These are phyloP conservation scores for Apodospora peruviana DNA, from an alignment of 495 filamentous ascomycete species.

Conservation along the genomic window DNA sequence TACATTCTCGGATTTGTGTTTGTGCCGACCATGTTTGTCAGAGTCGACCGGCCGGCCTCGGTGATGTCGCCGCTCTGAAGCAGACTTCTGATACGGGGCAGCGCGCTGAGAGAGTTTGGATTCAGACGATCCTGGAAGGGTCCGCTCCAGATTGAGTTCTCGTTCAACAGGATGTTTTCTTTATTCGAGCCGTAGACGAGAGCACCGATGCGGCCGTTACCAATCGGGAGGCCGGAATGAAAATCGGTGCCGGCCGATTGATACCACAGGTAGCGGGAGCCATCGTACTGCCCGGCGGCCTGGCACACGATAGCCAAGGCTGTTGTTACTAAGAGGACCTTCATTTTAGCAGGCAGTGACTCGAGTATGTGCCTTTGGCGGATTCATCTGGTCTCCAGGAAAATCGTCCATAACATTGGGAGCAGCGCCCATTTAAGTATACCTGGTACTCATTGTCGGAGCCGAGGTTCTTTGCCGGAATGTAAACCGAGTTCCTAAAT, in stretches of 20 bases:
- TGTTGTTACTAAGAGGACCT: too few relatives aligned
- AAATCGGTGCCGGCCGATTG: constrained; percentile 3
- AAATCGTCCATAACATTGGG: too few relatives aligned
- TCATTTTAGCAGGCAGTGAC: too few relatives aligned
- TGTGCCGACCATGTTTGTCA: constrained; percentile 35
- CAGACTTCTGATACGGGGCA: constrained; percentile 33
- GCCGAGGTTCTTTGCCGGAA: too few relatives aligned
- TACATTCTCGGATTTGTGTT: constrained; percentile 40
- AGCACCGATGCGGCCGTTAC: constrained; percentile 49
- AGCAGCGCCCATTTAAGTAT: too few relatives aligned
- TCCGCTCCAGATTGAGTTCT: constrained; percentile 51
- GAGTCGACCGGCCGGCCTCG: constrained; percentile 37
- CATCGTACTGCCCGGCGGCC: too few relatives aligned
- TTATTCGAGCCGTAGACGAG: constrained; percentile 42
- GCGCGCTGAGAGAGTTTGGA: constrained; percentile 26
- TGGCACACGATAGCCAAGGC: too few relatives aligned
- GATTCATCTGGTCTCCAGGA: too few relatives aligned
- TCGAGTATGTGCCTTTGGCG: too few relatives aligned
- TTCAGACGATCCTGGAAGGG: constrained; percentile 41
- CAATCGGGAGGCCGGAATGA: constrained; percentile 22
- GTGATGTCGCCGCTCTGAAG: constrained; percentile 36
- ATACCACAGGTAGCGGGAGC: constrained; percentile 8
- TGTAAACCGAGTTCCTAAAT: too few relatives aligned
- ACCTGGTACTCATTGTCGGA: too few relatives aligned
- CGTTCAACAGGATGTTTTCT: constrained; percentile 47